A percentile compares a stretch with the other conserved stretches of the same genome.
Evolutionary conservation across 2,329 filamentous ascomycete species (phyloP).

Genomic region (Cercospora sp.): DNA sequence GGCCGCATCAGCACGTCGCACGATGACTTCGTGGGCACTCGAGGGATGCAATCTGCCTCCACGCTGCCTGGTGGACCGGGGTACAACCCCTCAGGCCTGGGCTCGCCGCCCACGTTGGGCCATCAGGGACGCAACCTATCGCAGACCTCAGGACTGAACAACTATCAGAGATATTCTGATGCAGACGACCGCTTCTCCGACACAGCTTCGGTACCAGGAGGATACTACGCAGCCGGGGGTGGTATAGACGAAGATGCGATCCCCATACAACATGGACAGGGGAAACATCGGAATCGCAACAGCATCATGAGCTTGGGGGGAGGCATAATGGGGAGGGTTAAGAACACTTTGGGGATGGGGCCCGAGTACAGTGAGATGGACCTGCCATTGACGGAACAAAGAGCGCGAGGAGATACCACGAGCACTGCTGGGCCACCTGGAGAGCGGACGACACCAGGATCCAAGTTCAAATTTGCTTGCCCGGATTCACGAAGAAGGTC

Average conservation of each 20-base stretch:
- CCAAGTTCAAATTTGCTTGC: slow-evolving; percentile 88
- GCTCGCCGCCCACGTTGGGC: slow-evolving; percentile 43
- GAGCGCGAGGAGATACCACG: slow-evolving; percentile 40
- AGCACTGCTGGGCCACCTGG: slow-evolving; percentile 24
- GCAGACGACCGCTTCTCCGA: slow-evolving; percentile 76
- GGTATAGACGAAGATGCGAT: slow-evolving; percentile 59
- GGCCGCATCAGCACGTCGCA: slow-evolving; percentile 86
- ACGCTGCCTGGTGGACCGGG: slow-evolving; percentile 49
- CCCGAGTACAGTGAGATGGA: slow-evolving; percentile 96
- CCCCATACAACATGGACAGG: slow-evolving; percentile 53
- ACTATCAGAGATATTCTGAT: slow-evolving; percentile 91
- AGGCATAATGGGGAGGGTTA: slow-evolving; percentile 81
- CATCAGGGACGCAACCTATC: slow-evolving; percentile 54
- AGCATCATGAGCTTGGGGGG: slow-evolving; percentile 86
- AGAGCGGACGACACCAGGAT: slow-evolving; percentile 61
- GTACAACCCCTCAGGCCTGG: slow-evolving; percentile 37
- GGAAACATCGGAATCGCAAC: slow-evolving; percentile 65
- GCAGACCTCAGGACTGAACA: slow-evolving; percentile 79
- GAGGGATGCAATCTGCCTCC: slow-evolving; percentile 47
- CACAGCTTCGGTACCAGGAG: slow-evolving; percentile 48
- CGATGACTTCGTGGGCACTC: slow-evolving; percentile 81
- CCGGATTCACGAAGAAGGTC: slow-evolving; percentile 67
- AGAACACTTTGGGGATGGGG: slow-evolving; percentile 86
- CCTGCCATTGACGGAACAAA: slow-evolving; percentile 82
- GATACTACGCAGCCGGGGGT: slow-evolving; percentile 73